A percentile compares a stretch with the other conserved stretches of the same genome.
Conservation (phyloP, 106 monocot genomes). For the Xerophyta viscosa region DNA sequence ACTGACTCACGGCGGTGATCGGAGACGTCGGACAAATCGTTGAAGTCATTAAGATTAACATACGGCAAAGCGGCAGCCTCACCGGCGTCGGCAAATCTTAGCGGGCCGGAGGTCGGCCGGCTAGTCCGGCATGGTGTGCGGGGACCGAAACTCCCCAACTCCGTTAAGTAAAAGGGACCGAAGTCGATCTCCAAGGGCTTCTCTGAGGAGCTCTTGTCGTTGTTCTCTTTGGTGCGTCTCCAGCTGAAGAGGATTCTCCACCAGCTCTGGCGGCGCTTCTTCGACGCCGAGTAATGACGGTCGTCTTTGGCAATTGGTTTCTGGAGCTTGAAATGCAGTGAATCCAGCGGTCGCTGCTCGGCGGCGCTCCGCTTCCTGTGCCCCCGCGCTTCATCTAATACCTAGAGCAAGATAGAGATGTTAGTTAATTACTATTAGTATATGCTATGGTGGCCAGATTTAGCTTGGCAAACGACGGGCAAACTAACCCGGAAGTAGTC, state of each 20-base stretch:
- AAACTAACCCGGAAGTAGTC: conserved; percentile 50
- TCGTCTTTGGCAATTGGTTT: conserved; percentile 54
- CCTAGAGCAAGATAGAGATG: conserved; percentile 1
- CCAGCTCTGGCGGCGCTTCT: conserved; percentile 28
- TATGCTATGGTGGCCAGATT: no score
- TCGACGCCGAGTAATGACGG: neutral
- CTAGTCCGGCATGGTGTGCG: conserved; percentile 8
- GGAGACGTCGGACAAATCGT: conserved; percentile 2
- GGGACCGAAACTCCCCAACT: neutral
- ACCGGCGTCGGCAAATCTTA: conserved; percentile 8
- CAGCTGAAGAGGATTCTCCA: conserved; percentile 45
- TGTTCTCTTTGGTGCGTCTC: conserved; percentile 5
- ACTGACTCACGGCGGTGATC: neutral
- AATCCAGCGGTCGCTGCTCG: conserved; percentile 19
- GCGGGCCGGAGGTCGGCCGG: conserved; percentile 19
- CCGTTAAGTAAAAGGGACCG: conserved; percentile 24
- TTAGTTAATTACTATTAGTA: no score
- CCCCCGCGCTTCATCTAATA: conserved; percentile 34
- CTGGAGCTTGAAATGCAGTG: conserved; percentile 50
- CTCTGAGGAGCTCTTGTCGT: neutral
- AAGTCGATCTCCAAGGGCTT: neutral
- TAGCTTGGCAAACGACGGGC: no score
- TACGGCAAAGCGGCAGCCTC: conserved; percentile 22
- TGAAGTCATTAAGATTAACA: conserved; percentile 27
- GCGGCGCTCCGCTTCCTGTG: conserved; percentile 11